Evolutionary conservation across 805 yeast genomes (phyloP).

Genomic region (Saturnispora zaruensis): DNA sequence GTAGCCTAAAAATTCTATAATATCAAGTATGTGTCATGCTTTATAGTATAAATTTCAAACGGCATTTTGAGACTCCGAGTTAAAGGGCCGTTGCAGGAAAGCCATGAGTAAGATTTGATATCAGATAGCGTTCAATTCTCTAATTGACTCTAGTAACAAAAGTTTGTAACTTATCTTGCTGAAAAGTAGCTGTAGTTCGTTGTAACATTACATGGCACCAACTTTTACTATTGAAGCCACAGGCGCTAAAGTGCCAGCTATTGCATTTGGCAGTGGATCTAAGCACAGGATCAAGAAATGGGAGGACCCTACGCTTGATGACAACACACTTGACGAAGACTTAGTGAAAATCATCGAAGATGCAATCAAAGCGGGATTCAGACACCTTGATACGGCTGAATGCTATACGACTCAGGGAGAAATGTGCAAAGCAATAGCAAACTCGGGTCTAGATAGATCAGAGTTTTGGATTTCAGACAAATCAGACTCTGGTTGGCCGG

Average conservation of each 20-base stretch:
- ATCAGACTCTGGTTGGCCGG: constrained; percentile 35
- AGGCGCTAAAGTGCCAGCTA: constrained; percentile 31
- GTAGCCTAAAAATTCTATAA: too few relatives aligned
- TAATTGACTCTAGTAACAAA: background rate
- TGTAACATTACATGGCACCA: constrained; percentile 12
- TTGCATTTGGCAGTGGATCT: constrained; percentile 52
- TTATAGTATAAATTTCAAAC: background rate
- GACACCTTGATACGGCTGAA: constrained; percentile 63
- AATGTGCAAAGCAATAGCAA: constrained; percentile 44
- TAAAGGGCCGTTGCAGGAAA: background rate
- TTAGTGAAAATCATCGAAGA: constrained; percentile 37
- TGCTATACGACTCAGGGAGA: constrained; percentile 54
- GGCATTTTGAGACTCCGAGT: background rate
- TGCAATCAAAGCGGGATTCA: constrained; percentile 46
- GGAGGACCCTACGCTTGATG: constrained; percentile 17
- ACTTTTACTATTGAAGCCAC: constrained; percentile 22
- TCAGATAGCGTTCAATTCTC: background rate
- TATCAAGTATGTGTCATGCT: background rate
- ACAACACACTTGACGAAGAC: constrained; percentile 26
- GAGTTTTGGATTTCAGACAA: constrained; percentile 55
- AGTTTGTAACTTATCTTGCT: background rate
- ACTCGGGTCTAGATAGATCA: constrained; percentile 36
- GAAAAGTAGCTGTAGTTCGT: too few relatives aligned
- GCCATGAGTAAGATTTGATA: background rate
- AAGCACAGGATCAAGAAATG: constrained; percentile 38